phyloP scores from a whole-genome alignment of 176 grass and related monocot genomes.

The Oryza longistaminata region DNA sequence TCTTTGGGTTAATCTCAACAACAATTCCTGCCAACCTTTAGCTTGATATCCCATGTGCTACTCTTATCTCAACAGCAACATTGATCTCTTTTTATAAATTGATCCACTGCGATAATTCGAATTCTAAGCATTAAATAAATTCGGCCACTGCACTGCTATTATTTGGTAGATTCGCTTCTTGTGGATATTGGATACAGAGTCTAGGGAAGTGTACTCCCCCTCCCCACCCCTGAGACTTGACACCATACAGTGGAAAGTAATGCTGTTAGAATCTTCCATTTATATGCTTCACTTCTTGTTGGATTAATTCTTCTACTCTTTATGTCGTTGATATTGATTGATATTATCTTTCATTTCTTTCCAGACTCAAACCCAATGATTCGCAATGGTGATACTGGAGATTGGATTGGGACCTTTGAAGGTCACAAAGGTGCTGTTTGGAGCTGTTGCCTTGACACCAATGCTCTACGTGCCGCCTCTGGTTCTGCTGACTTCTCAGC shows the following conservation, averaged over 20 bases:
- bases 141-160: background rate
- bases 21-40: background rate
- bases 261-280: background rate
- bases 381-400: constrained; percentile 82
- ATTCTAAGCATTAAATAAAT: background rate
- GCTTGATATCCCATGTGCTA: background rate
- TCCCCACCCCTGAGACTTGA: background rate
- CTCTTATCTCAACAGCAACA: too few species aligned
- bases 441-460: constrained; percentile 63
- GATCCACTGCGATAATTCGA: background rate
- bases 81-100: too few species aligned
- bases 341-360: background rate
- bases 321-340: constrained; percentile 14
- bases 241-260: background rate
- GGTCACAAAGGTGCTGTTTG: constrained; percentile 89
- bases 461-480: constrained; percentile 70
- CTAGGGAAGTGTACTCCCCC: background rate
- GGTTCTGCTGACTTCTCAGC: constrained; percentile 84
- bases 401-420: constrained; percentile 90
- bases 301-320: background rate
- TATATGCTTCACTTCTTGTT: background rate
- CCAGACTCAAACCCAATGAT: constrained; percentile 77
- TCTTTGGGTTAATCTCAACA: background rate
- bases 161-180: constrained; percentile 7
- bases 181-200: background rate